Evolutionary conservation across 2,329 filamentous ascomycete species (phyloP).

Genomic region (Coniosporium tulheliwenetii): DNA sequence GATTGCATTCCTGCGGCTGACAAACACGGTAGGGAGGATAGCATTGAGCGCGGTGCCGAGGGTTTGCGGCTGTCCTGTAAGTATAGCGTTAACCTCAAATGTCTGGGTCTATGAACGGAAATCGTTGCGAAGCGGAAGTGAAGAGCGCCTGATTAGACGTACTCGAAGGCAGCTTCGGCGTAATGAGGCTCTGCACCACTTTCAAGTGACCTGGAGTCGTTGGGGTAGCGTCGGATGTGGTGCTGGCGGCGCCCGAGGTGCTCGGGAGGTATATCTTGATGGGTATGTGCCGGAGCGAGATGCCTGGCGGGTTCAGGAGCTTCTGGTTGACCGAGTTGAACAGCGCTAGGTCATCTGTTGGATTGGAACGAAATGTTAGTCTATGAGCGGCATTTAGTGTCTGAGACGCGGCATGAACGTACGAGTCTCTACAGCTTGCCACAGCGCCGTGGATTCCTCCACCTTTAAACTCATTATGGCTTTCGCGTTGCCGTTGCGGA

Average conservation of each 20-base stretch:
- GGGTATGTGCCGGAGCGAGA: slow-evolving; percentile 67
- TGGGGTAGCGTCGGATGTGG: slow-evolving; percentile 13
- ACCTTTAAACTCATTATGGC: slow-evolving; percentile 82
- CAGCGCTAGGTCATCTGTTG: slow-evolving; percentile 52
- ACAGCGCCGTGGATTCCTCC: slow-evolving; percentile 67
- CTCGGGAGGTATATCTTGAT: slow-evolving; percentile 70
- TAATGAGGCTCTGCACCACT: slow-evolving; percentile 57
- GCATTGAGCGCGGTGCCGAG: slow-evolving; percentile 64
- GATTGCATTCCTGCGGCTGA: slow-evolving; percentile 68
- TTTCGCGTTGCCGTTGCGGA: slow-evolving; percentile 76
- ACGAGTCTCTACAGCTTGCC: slow-evolving; percentile 66
- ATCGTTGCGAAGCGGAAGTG: background rate
- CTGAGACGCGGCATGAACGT: slow-evolving; percentile 12
- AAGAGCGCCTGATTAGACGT: slow-evolving; percentile 5
- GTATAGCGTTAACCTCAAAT: background rate
- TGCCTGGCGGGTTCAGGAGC: slow-evolving; percentile 57
- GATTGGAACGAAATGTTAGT: slow-evolving; percentile 1
- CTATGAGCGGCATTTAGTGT: background rate
- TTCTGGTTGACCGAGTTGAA: slow-evolving; percentile 63
- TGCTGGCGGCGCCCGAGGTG: slow-evolving; percentile 22
- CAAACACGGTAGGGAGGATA: slow-evolving; percentile 69
- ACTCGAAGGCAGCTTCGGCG: slow-evolving; percentile 30
- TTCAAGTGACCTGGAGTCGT: slow-evolving; percentile 23
- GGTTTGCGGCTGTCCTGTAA: slow-evolving; percentile 41
- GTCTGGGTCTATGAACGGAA: background rate